Conservation (phyloP, 2,329 filamentous ascomycete species). For the Endocalyx cinctus region DNA sequence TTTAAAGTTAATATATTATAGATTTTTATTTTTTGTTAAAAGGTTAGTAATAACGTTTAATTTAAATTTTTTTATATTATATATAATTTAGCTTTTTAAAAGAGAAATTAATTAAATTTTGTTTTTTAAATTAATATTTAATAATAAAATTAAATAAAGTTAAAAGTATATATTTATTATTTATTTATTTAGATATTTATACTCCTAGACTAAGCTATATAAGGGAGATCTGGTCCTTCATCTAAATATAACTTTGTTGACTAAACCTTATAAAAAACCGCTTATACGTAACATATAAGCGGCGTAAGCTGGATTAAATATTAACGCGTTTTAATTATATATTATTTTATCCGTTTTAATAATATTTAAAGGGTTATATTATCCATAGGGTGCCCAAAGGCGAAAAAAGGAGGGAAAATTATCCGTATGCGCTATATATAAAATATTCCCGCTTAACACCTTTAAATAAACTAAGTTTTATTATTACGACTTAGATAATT, state of each 20-base stretch:
- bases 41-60: too few relatives aligned
- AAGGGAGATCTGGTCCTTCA: background rate
- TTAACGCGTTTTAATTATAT: background rate
- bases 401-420: too few relatives aligned
- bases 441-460: too few relatives aligned
- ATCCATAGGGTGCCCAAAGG: too few relatives aligned
- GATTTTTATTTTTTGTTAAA: too few relatives aligned
- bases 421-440: too few relatives aligned
- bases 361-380: too few relatives aligned
- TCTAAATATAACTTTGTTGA: slow-evolving; percentile 1
- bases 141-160: too few relatives aligned
- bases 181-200: slow-evolving; percentile 2
- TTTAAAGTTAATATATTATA: too few relatives aligned
- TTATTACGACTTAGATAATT: slow-evolving; percentile 1
- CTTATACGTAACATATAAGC: slow-evolving; percentile 1
- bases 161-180: background rate
- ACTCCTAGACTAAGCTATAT: slow-evolving; percentile 1
- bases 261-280: slow-evolving; percentile 1
- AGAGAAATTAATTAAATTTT: too few relatives aligned
- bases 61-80: too few relatives aligned
- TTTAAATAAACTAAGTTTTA: background rate
- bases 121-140: background rate
- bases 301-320: background rate
- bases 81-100: too few relatives aligned
- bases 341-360: background rate